Percentiles rank a stretch among this genome's conserved stretches.
These are phyloP conservation scores for Neolentinus lepideus DNA, from an alignment of 1,284 basidiomycete genomes.

Conservation along the genomic window DNA sequence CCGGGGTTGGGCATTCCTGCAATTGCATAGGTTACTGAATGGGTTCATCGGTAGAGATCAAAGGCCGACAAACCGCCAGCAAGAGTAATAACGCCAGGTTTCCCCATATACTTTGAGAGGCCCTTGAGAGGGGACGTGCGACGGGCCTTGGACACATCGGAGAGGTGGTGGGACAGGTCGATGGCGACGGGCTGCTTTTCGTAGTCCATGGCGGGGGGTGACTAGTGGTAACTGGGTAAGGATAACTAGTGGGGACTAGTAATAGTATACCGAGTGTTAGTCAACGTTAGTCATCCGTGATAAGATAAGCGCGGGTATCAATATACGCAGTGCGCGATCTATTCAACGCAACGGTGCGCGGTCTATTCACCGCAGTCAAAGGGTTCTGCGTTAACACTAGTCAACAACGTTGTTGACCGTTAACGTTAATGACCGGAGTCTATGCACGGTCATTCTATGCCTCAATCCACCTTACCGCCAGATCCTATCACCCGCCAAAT, in stretches of 20 bases:
- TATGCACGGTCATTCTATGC: too few relatives aligned
- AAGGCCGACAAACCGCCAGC: slow-evolving; percentile 42
- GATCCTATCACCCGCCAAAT: too few relatives aligned
- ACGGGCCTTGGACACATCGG: slow-evolving; percentile 44
- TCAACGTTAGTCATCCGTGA: not conserved
- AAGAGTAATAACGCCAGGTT: slow-evolving; percentile 44
- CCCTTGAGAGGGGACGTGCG: slow-evolving; percentile 56
- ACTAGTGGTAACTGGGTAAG: not conserved
- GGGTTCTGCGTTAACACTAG: too few relatives aligned
- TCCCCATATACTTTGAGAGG: slow-evolving; percentile 45
- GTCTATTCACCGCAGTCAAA: too few relatives aligned
- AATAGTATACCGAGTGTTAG: too few relatives aligned
- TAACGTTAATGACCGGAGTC: too few relatives aligned
- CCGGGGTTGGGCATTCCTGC: slow-evolving; percentile 52
- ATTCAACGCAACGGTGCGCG: too few relatives aligned
- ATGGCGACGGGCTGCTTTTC: slow-evolving; percentile 37
- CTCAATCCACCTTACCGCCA: too few relatives aligned
- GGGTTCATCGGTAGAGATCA: not conserved
- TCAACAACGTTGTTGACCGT: too few relatives aligned
- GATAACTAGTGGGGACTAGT: not conserved
- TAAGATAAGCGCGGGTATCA: not conserved
- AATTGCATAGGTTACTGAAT: not conserved
- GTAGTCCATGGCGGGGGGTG: slow-evolving; percentile 15
- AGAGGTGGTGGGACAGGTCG: slow-evolving; percentile 57
- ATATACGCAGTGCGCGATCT: too few relatives aligned